Conservation (phyloP, 2,329 filamentous ascomycete species). For the Byssochlamys sp. region DNA sequence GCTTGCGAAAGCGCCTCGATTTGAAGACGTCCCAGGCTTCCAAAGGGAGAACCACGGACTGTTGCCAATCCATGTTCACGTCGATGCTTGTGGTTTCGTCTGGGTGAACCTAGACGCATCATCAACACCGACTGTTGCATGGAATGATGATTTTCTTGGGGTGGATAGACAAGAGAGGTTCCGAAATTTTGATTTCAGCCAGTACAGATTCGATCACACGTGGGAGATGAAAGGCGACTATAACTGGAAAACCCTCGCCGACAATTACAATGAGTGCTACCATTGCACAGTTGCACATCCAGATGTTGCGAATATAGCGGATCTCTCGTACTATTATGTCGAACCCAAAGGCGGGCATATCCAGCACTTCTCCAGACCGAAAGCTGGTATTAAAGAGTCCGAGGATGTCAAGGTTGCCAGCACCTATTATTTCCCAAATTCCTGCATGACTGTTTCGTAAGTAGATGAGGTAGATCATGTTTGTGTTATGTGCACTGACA, state of each 20-base stretch:
- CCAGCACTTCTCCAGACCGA: constrained; percentile 42
- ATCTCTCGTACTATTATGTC: constrained; percentile 48
- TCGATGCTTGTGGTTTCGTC: constrained; percentile 47
- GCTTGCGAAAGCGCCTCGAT: constrained; percentile 49
- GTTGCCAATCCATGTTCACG: constrained; percentile 44
- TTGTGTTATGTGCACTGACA: neutral
- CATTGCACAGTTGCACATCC: constrained; percentile 54
- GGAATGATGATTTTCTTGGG: constrained; percentile 44
- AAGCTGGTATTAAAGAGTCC: constrained; percentile 38
- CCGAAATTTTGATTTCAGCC: constrained; percentile 40
- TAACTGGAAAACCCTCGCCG: constrained; percentile 54
- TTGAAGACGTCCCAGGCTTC: constrained; percentile 46
- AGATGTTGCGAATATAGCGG: constrained; percentile 47
- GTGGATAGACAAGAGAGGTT: constrained; percentile 42
- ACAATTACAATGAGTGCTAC: constrained; percentile 59
- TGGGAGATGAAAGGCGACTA: constrained; percentile 50
- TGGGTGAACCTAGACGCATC: constrained; percentile 48
- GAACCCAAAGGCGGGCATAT: constrained; percentile 42
- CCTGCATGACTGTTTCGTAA: constrained; percentile 23
- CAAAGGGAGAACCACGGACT: constrained; percentile 45
- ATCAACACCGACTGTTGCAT: constrained; percentile 31
- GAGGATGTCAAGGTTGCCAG: constrained; percentile 34
- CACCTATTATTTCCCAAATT: constrained; percentile 24
- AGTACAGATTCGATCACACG: constrained; percentile 48
- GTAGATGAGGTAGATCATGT: constrained; percentile 17